Evolutionary conservation across 768 basidiomycete genomes (phyloP), one percentile per base, ranked within the genome.

Genomic region (Xerocomellus dryophilus): DNA sequence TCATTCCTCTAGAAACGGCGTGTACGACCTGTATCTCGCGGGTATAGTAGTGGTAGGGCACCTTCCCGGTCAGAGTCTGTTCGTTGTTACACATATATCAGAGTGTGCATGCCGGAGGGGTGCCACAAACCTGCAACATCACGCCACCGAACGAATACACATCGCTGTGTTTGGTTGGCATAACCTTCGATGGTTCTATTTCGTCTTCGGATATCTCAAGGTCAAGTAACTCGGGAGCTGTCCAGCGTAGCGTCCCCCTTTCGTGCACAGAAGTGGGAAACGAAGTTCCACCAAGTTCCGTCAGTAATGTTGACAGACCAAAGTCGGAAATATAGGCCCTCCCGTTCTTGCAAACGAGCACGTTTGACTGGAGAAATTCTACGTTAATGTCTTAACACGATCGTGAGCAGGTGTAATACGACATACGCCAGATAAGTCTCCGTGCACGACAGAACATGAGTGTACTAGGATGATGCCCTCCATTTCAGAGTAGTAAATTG

Each of bases 251-350:
- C 18, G 77, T 60, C 17, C 59, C 76, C 21, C 47, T 59, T 29
- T 48, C 49, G 15, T 34, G 76, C 74, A 27, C 69, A 67, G 51
- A 78, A 15, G 59, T 51, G 65, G 42, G 57, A 50, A 76, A 75
- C n/a, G 70, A 68, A 2, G 58, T 21, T n/a, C 70, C 66, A 34
- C 71, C 65, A 39, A 74, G 62, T 53, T 76, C 74, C n/a, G 66
- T 66, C 25, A 73, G 59, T 38, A 78, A 69, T 18, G 61, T 75
- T 25, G 77, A 78, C 4, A 79, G 62, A 7, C 78, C 79, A 58
- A 79, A 79, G 50, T 79, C 79, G 46, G 72, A 52, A n/a, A 62
- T 60, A 7, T 60, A 61, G 1, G 58, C 61, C 34, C 56, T 47
- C 23, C 54, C 42, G 21, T 60, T 27, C n/a, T 44, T 49, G 42